A percentile compares a stretch with the other conserved stretches of the same genome.
phyloP scores from a whole-genome alignment of 768 basidiomycete genomes.

The Boletus pseudo-olivaceus region DNA sequence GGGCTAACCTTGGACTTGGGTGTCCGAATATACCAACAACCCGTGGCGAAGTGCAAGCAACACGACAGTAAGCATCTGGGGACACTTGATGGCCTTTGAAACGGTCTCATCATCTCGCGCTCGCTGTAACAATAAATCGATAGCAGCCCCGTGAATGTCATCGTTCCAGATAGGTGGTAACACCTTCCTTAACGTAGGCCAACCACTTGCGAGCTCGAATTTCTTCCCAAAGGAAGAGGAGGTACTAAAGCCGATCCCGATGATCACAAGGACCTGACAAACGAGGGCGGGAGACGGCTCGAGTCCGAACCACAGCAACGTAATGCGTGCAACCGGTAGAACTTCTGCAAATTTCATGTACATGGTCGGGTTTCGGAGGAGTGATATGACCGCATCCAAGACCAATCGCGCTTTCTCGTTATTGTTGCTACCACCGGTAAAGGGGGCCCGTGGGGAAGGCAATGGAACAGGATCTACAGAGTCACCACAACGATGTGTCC shows the following conservation, averaged over 20 bases:
- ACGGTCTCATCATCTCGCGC: background rate
- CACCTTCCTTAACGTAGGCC: constrained; percentile 67
- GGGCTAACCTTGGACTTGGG: constrained; percentile 16
- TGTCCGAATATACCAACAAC: constrained; percentile 34
- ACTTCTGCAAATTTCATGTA: constrained; percentile 69
- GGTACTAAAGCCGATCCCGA: constrained; percentile 51
- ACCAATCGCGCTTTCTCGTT: constrained; percentile 64
- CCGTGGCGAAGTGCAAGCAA: constrained; percentile 64
- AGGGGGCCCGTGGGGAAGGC: constrained; percentile 15
- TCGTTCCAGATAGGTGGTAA: constrained; percentile 69
- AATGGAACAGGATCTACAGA: constrained; percentile 1
- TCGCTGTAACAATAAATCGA: constrained; percentile 65
- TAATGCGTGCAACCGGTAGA: constrained; percentile 76
- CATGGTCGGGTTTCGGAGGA: constrained; percentile 53
- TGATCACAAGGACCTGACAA: constrained; percentile 55
- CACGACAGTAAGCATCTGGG: constrained; percentile 70
- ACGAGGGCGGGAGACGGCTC: constrained; percentile 60
- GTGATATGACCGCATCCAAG: constrained; percentile 58
- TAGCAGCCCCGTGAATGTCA: constrained; percentile 61
- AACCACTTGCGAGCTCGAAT: constrained; percentile 84
- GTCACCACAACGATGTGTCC: background rate
- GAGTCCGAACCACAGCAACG: constrained; percentile 75
- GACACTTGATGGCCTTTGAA: constrained; percentile 46
- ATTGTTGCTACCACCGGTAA: constrained; percentile 24
- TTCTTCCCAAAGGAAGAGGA: constrained; percentile 70